phyloP scores from a whole-genome alignment of 441 rosid genomes.

The Omphalea diandra region DNA sequence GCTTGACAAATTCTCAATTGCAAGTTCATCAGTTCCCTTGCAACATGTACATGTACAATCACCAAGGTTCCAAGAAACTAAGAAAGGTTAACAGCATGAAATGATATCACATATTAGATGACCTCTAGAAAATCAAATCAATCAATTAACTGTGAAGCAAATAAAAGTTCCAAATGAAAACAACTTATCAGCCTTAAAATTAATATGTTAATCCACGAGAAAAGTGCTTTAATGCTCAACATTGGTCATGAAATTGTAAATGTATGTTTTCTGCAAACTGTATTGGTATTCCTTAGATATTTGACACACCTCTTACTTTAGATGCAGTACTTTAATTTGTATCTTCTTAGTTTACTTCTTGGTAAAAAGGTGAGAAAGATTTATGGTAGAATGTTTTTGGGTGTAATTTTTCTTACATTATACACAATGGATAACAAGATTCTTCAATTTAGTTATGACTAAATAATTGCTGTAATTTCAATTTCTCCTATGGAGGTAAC shows the following conservation, averaged over 20 bases:
- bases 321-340: background rate
- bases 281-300: background rate
- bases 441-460: background rate
- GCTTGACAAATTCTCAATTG: background rate
- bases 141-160: background rate
- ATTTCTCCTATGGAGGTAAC: constrained; percentile 31
- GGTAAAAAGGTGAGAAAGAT: background rate
- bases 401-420: background rate
- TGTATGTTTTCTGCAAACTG: background rate
- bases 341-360: background rate
- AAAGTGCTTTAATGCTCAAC: background rate
- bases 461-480: constrained; percentile 12
- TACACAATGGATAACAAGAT: background rate
- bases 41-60: background rate
- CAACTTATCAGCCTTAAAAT: background rate
- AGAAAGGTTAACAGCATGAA: background rate
- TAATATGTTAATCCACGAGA: background rate
- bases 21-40: background rate
- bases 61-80: background rate
- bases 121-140: background rate
- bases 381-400: background rate
- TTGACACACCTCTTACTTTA: too few relatives aligned
- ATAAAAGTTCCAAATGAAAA: background rate
- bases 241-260: background rate
- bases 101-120: background rate